Evolutionary conservation across 2,329 filamentous ascomycete genomes (phyloP), one percentile per base, ranked within the genome.

Genomic region (Exophiala viscosa): DNA sequence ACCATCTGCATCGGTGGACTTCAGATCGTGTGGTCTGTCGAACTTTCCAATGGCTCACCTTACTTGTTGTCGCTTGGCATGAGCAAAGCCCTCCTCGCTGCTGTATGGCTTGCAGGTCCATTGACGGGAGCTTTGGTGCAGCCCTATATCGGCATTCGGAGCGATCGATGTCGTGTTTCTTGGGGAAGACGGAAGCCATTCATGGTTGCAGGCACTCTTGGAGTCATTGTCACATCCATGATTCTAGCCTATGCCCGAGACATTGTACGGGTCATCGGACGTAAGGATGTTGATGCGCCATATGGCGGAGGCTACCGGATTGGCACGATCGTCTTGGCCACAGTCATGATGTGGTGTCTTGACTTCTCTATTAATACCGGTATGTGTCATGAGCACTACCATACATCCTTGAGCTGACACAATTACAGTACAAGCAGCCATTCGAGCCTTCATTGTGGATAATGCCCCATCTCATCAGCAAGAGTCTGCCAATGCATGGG

Each of bases 281-380:
- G 79, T 2, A 65, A 92, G 1, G 90, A 93, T 63, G 87, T 88
- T 9, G 85, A 82, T 9, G 79, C 86, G 48, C 73, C 74, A n/a
- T 78, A 84, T 35, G 88, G 86, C 0, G 62, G 78, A 6, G 81
- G 77, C 2, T 85, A 87, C 41, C 85, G 82, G 64, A 78, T 77
- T 3, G 74, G 77, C 38, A 81, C 87, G 43, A 92, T 96, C 60
- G 74, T 89, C 31, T 79, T 89, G 52, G 92, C 92, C 6, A 90
- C 96, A 5, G 67, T 90, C 28, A 86, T 90, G 73, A 87, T 97
- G 63, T 97, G 95, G 70, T 77, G 93, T 45, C 79, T 97, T 45
- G 92, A 97, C 69, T 93, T 97, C 69, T 84, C 91, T 64, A 93
- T 97, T 74, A 97, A 97, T 71, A 93, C 91, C 51, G 86, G 85